These are phyloP conservation scores for Drechslerella stenobrocha DNA, from an alignment of 2,329 filamentous ascomycete species.

Conservation along the genomic window DNA sequence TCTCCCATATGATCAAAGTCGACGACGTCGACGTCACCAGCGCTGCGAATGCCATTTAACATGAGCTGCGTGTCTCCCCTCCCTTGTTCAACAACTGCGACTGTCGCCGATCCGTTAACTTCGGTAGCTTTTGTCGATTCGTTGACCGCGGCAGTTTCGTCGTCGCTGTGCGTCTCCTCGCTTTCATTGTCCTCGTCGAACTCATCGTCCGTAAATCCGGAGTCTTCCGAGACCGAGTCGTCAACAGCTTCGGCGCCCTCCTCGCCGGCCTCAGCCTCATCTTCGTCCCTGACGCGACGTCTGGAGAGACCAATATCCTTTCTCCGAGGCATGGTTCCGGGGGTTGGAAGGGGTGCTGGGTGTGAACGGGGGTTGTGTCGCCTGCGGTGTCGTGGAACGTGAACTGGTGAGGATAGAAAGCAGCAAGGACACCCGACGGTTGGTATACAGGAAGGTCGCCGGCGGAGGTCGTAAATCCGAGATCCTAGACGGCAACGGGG, in stretches of 20 bases:
- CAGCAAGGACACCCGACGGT: not conserved
- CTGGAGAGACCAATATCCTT: slow-evolving; percentile 69
- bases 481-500: not conserved
- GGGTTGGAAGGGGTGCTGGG: slow-evolving; percentile 56
- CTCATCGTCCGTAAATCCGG: slow-evolving; percentile 66
- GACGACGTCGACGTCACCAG: slow-evolving; percentile 58
- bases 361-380: slow-evolving; percentile 24
- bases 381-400: slow-evolving; percentile 17
- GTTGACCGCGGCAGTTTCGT: slow-evolving; percentile 54
- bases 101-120: slow-evolving; percentile 53
- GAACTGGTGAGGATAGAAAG: slow-evolving; percentile 12
- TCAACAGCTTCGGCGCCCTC: slow-evolving; percentile 66
- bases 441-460: not conserved
- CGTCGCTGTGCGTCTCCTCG: slow-evolving; percentile 60
- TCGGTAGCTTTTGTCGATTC: slow-evolving; percentile 52
- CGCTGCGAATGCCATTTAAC: slow-evolving; percentile 62
- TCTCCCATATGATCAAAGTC: slow-evolving; percentile 59
- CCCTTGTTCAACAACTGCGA: slow-evolving; percentile 56
- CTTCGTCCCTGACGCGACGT: slow-evolving; percentile 71
- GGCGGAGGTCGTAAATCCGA: not conserved
- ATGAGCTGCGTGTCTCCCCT: slow-evolving; percentile 64
- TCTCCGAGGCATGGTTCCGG: slow-evolving; percentile 61
- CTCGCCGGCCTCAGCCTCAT: slow-evolving; percentile 64
- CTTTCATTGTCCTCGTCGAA: slow-evolving; percentile 64
- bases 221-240: slow-evolving; percentile 69